Conservation (phyloP, 2,329 filamentous ascomycete species). For the Aciculosporium take region DNA sequence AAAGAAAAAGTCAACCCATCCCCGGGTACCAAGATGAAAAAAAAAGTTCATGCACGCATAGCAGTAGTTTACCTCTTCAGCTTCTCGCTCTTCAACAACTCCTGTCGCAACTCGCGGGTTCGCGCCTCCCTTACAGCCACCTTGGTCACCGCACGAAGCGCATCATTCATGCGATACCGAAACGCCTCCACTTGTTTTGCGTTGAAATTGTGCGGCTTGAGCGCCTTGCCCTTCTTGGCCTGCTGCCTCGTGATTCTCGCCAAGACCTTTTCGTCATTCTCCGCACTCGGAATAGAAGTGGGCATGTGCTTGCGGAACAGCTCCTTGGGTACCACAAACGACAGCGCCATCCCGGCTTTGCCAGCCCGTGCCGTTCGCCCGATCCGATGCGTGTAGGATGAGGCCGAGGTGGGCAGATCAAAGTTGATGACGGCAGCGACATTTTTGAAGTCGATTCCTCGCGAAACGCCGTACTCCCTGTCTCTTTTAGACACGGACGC, state of each 20-base stretch:
- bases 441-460: slow-evolving; percentile 90
- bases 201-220: slow-evolving; percentile 88
- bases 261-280: slow-evolving; percentile 74
- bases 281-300: slow-evolving; percentile 59
- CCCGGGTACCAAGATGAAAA: background rate
- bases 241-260: slow-evolving; percentile 69
- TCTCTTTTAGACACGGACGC: slow-evolving; percentile 47
- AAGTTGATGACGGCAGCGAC: slow-evolving; percentile 94
- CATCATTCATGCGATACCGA: slow-evolving; percentile 88
- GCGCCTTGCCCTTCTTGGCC: slow-evolving; percentile 59
- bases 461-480: slow-evolving; percentile 86
- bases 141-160: slow-evolving; percentile 75
- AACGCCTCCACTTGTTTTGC: slow-evolving; percentile 90
- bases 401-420: slow-evolving; percentile 75
- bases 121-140: slow-evolving; percentile 83
- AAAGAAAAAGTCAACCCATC: background rate
- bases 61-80: slow-evolving; percentile 52
- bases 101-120: slow-evolving; percentile 72
- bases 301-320: slow-evolving; percentile 81
- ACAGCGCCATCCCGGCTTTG: slow-evolving; percentile 87
- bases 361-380: slow-evolving; percentile 85
- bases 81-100: slow-evolving; percentile 87
- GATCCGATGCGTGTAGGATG: slow-evolving; percentile 94
- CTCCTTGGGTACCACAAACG: slow-evolving; percentile 75
- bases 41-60: too few relatives aligned